Base-by-base conservation (phyloP, 1,139 yeast species). In the Hemisphaericaspora xylofermentans region DNA sequence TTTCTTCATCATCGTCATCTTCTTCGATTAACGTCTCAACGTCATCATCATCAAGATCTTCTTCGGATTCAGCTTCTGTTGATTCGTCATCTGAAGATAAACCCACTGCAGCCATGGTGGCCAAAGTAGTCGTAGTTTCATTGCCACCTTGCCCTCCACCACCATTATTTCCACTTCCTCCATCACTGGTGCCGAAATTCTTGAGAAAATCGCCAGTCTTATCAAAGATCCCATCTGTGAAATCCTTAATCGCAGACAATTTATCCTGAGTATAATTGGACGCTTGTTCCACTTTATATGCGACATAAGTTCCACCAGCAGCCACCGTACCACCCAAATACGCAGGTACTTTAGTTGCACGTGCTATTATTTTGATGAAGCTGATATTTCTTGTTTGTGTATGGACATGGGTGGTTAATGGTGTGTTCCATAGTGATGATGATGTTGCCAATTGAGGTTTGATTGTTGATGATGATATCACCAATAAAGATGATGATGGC, bases 241-340 rank as follows among this genome's bases (percentile, higher is more conserved):
- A 57, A 53, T 79, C 95, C 60, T 79, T 78, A 17, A 84, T 66
- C 38, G 80, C 71, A 7, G 73, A 71, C 36, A 89, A 54, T 57
- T 79, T 79, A 45, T 86, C 95, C 41, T 72, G 73, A 0, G 96
- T 79, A 52, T 76, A 88, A 33, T 61, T 71, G 1, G 88, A 75
- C 0, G 95, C 95, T 62, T 91, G 95, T 45, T 89, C 95, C 3
- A 89, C 86, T 60, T 93, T 91, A 60, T 89, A 89, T 22, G 91
- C 88, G 36, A 89, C 83, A 57, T 89, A 93, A 3, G 96, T 85
- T 0, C 96, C 95, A 3, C 95, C 96, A 7, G 97, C 98, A 1
- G 95, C 96, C 35, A 89, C 64, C 0, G 96, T 88, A 7, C 96
- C 95, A 1, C 96, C 96, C 1, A 88, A 66, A 49, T 88, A 88